These are phyloP conservation scores for Diplocarpon rosae DNA, from an alignment of 2,329 filamentous ascomycete genomes.

Conservation along the genomic window DNA sequence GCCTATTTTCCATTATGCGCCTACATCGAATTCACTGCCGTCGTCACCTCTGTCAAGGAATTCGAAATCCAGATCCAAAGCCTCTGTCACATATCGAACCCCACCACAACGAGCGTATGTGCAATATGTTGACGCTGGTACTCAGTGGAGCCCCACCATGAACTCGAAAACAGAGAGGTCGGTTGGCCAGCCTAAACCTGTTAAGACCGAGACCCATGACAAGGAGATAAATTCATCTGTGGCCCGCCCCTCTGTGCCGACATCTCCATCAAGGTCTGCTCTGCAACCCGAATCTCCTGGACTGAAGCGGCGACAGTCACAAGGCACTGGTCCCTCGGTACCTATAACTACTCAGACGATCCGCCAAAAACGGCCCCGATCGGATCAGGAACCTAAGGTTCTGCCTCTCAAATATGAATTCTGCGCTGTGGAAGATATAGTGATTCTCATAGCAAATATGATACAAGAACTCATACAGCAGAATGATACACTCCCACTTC, in stretches of 20 bases:
- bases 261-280: conserved; percentile 19
- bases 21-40: conserved; percentile 16
- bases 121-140: conserved; percentile 24
- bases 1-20: conserved; percentile 24
- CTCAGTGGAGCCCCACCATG: conserved; percentile 24
- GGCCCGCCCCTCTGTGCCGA: conserved; percentile 2
- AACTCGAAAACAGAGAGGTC: conserved; percentile 11
- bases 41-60: conserved; percentile 20
- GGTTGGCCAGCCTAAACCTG: conserved; percentile 1
- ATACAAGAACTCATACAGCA: conserved; percentile 86
- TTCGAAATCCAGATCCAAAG: conserved; percentile 13
- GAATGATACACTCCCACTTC: conserved; percentile 79
- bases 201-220: conserved; percentile 1
- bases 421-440: conserved; percentile 75
- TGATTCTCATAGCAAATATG: conserved; percentile 88
- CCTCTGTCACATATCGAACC: conserved; percentile 8
- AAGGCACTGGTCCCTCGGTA: conserved; percentile 7
- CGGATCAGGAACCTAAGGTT: conserved; percentile 41
- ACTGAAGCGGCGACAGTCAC: conserved; percentile 27
- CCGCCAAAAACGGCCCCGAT: conserved; percentile 41
- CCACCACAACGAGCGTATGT: conserved; percentile 7
- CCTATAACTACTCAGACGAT: conserved; percentile 6
- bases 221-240: conserved; percentile 3
- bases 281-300: conserved; percentile 24
- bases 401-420: conserved; percentile 69